phyloP scores from a whole-genome alignment of 2,329 filamentous ascomycete species.

The Neoarthrinium moseri region DNA sequence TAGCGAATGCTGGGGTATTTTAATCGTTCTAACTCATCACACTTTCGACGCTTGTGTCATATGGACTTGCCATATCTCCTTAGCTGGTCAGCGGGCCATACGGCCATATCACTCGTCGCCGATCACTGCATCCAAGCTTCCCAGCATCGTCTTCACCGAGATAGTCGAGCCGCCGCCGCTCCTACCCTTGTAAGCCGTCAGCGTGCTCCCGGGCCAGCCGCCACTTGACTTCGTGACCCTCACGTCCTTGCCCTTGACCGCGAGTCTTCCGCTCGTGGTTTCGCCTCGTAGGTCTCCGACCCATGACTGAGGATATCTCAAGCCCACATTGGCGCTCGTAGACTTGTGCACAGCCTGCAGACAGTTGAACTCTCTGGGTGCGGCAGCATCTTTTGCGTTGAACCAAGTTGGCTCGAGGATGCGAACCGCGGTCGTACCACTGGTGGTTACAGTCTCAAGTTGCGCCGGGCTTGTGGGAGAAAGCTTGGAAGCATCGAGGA shows the following conservation, averaged over 20 bases:
- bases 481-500: conserved; percentile 31
- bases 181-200: conserved; percentile 40
- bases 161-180: conserved; percentile 31
- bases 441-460: conserved; percentile 43
- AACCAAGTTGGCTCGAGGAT: conserved; percentile 46
- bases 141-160: conserved; percentile 28
- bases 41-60: background rate
- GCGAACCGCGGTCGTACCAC: conserved; percentile 36
- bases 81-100: too few species aligned
- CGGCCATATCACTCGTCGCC: conserved; percentile 19
- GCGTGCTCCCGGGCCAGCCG: conserved; percentile 31
- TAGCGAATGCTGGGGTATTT: conserved; percentile 8
- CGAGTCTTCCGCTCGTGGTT: conserved; percentile 39
- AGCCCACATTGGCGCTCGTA: conserved; percentile 40
- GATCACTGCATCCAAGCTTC: conserved; percentile 24
- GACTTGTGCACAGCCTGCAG: conserved; percentile 42
- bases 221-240: conserved; percentile 30
- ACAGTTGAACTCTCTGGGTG: conserved; percentile 26
- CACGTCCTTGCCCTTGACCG: conserved; percentile 41
- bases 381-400: conserved; percentile 15
- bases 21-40: background rate
- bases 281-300: conserved; percentile 41
- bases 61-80: too few species aligned
- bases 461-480: conserved; percentile 17
- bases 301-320: conserved; percentile 49